phyloP scores from a whole-genome alignment of 192 early-diverging fungal genomes.

The Backusella tuberculispora region DNA sequence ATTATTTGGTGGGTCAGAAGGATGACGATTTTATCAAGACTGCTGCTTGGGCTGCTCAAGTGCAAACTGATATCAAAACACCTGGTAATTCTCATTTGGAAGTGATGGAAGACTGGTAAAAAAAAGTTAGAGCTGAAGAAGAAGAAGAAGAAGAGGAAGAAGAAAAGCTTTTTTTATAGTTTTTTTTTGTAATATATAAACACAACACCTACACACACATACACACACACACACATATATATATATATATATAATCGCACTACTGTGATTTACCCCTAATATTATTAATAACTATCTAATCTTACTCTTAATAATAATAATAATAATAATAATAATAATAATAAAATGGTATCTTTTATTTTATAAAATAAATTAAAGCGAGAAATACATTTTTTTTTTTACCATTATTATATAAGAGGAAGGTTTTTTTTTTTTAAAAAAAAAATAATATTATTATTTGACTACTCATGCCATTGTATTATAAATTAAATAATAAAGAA shows the following conservation, averaged over 20 bases:
- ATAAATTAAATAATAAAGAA: slow-evolving; percentile 7
- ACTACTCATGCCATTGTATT: slow-evolving; percentile 4
- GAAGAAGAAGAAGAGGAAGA: not conserved
- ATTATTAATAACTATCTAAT: not conserved
- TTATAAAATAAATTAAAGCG: not conserved
- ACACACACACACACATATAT: no score
- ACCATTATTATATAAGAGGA: not conserved
- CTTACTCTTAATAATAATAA: not conserved
- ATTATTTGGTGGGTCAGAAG: slow-evolving; percentile 29
- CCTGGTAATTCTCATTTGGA: not conserved
- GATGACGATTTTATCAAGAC: slow-evolving; percentile 30
- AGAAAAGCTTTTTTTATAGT: not conserved
- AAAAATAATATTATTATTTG: slow-evolving; percentile 3
- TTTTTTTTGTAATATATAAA: not conserved
- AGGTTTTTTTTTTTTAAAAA: not conserved
- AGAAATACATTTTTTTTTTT: not conserved
- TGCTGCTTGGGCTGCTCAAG: slow-evolving; percentile 41
- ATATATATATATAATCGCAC: not conserved
- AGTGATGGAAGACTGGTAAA: slow-evolving; percentile 1
- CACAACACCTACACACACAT: not conserved
- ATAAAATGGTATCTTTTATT: not conserved
- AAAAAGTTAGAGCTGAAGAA: not conserved
- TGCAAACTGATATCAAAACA: slow-evolving; percentile 19
- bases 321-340: not conserved
- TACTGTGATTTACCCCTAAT: not conserved